A percentile compares a stretch with the other conserved stretches of the same genome.
Evolutionary conservation across 2,329 filamentous ascomycete genomes (phyloP).

Genomic region (Aureobasidium sp.): DNA sequence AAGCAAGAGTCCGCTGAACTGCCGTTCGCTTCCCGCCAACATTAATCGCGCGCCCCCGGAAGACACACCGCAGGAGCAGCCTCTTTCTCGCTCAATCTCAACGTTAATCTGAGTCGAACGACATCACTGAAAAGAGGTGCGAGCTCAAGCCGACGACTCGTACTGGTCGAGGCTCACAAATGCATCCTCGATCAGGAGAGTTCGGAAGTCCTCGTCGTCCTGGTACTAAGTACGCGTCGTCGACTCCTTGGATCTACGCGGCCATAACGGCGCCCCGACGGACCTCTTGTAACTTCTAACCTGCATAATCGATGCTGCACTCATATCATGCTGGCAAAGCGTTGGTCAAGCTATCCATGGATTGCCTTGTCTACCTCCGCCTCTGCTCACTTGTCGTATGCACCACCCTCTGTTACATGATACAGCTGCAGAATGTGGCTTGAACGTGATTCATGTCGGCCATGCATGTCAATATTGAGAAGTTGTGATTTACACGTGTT

Average conservation of each 20-base stretch:
- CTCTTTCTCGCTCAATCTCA: neutral
- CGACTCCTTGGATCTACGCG: neutral
- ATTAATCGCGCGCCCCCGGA: neutral
- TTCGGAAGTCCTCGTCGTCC: neutral
- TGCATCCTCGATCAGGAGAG: neutral
- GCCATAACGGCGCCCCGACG: neutral
- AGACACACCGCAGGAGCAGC: neutral
- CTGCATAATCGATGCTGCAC: neutral
- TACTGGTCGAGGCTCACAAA: neutral
- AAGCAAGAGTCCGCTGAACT: constrained; percentile 2
- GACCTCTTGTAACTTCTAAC: neutral
- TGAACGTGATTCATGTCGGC: neutral
- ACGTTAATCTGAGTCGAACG: constrained; percentile 2
- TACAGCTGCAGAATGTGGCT: constrained; percentile 3
- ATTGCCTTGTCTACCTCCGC: neutral
- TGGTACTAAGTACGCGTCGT: neutral
- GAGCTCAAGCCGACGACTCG: constrained; percentile 1
- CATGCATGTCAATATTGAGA: neutral
- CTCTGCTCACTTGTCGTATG: neutral
- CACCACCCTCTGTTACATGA: neutral
- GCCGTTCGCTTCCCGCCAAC: constrained; percentile 9
- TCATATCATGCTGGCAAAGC: neutral
- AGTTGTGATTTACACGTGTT: neutral
- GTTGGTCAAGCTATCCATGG: neutral
- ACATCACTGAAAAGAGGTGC: neutral